Evolutionary conservation across 768 basidiomycete genomes (phyloP).

Genomic region (Podaxis sp.): DNA sequence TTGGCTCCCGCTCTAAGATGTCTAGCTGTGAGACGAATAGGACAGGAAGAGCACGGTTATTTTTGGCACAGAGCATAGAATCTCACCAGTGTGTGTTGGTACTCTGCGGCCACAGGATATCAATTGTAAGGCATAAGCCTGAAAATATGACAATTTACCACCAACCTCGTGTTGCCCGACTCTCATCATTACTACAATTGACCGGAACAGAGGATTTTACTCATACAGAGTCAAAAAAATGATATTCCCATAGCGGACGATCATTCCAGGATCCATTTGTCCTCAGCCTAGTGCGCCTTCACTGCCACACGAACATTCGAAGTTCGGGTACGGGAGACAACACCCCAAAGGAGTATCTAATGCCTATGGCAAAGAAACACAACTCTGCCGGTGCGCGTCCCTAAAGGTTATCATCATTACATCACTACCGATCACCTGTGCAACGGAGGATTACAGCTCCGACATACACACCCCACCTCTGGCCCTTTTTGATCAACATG

Average conservation of each 20-base stretch:
- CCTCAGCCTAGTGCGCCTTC: not conserved
- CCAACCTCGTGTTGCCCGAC: not conserved
- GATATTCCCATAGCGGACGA: not conserved
- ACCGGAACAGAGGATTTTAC: not conserved
- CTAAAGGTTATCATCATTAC: constrained; percentile 14
- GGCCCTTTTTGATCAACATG: not conserved
- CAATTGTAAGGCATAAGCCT: not conserved
- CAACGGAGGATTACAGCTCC: constrained; percentile 2
- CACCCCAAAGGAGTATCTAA: not conserved
- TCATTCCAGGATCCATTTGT: not conserved
- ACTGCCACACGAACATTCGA: not conserved
- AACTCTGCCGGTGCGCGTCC: not conserved
- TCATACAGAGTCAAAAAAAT: not conserved
- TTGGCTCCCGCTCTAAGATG: not conserved
- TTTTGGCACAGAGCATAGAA: not conserved
- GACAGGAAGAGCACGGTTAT: not conserved
- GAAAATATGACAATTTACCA: not conserved
- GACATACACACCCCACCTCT: not conserved
- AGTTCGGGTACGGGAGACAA: not conserved
- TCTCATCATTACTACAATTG: not conserved
- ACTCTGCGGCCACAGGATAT: not conserved
- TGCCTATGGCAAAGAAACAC: not conserved
- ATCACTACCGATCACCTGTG: not conserved
- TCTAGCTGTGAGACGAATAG: not conserved
- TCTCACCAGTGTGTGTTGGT: too few relatives aligned